Base-by-base conservation (phyloP, 2,329 filamentous ascomycete genomes). In the Ophiocordyceps australis region DNA sequence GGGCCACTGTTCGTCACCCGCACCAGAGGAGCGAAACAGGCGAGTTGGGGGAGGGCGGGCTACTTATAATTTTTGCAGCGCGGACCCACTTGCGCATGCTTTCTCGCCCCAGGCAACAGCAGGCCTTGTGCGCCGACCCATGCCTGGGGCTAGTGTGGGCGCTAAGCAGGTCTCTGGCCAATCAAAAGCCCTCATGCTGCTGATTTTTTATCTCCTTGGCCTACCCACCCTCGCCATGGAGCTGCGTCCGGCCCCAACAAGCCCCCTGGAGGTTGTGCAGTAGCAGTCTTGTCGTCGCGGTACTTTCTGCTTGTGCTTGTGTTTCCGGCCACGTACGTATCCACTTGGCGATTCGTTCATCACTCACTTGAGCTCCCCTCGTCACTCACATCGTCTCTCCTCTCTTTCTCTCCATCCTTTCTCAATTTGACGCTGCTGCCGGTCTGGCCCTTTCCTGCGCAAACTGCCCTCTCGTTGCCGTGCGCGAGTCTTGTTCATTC, bases 1-100 rank as follows among this genome's bases (percentile, higher is more conserved):
- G 44, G 58, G 59, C 57, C 55, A 53, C 56, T 50, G 56, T 57
- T 65, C 59, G 58, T 56, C 51, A 57, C 52, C 63, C 65, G 60
- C 58, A 52, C 58, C 52, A 54, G 50, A 57, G 43, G 46, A 45
- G 52, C 48, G 44, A 54, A 57, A 55, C 48, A 47, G 45, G 46
- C 42, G 54, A 50, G 54, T 49, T 55, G 62, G 60, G 62, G 62
- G 59, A 58, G 52, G 52, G 47, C 46, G 46, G 43, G 45, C 51
- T 62, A 53, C 53, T 65, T 66, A 66, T 66, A 66, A 57, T 64
- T 64, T 59, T 62, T 43, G 33, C 35, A 38, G 33, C 38, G 42
- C 41, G 39, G 39, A 38, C 41, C 45, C 38, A 43, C 42, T n/a
- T n/a, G n/a, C n/a, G 46, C 49, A 48, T 32, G n/a, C n/a, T n/a